phyloP scores from a whole-genome alignment of 805 yeast genomes.

The Suhomyces sp. region DNA sequence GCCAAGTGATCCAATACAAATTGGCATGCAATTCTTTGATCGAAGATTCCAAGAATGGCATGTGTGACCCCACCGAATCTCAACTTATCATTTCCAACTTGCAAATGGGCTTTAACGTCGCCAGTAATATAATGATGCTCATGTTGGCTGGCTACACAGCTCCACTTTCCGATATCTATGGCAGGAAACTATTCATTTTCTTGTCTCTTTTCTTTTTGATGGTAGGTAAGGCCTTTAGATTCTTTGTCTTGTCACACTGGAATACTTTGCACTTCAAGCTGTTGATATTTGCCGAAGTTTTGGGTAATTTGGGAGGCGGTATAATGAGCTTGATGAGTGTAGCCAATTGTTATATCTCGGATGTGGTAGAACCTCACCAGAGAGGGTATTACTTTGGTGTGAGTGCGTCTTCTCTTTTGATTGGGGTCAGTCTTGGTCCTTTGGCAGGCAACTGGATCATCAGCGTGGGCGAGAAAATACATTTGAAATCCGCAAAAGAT shows the following conservation, averaged over 20 bases:
- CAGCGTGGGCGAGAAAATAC: neutral
- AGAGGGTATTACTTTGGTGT: slow-evolving; percentile 8
- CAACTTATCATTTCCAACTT: slow-evolving; percentile 9
- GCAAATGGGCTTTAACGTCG: slow-evolving; percentile 1
- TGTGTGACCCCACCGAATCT: slow-evolving; percentile 9
- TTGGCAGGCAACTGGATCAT: slow-evolving; percentile 2
- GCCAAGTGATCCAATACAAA: slow-evolving; percentile 36
- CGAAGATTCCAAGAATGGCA: neutral
- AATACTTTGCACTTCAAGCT: neutral
- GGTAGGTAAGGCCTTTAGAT: neutral
- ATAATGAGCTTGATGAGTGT: slow-evolving; percentile 1
- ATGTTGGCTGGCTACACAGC: slow-evolving; percentile 6
- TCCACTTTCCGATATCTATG: slow-evolving; percentile 9
- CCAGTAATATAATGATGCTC: slow-evolving; percentile 3
- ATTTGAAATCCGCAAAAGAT: neutral
- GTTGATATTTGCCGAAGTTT: neutral
- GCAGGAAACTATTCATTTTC: slow-evolving; percentile 6
- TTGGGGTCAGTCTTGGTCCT: slow-evolving; percentile 10
- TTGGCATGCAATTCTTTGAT: slow-evolving; percentile 26
- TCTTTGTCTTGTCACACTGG: neutral
- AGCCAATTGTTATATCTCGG: slow-evolving; percentile 8
- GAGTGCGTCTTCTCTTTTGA: slow-evolving; percentile 1
- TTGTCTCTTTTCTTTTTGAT: neutral
- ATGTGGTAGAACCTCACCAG: slow-evolving; percentile 6
- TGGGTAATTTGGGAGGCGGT: slow-evolving; percentile 8